Base-by-base conservation (phyloP, 768 basidiomycete genomes). In the Pisolithus orientalis region DNA sequence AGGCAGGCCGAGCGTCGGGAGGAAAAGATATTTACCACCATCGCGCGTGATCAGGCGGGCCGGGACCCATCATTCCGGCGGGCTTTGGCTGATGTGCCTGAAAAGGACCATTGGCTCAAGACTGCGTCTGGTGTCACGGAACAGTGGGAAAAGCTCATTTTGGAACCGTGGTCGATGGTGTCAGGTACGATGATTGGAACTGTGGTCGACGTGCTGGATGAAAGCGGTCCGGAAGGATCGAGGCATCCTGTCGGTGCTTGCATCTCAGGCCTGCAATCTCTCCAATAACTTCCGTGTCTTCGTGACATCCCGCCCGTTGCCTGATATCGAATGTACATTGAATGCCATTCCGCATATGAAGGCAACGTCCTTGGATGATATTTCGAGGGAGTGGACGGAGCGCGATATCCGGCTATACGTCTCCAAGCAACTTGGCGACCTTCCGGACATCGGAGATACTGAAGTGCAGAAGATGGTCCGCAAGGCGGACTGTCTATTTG, bases 211-310 rank as follows among this genome's bases (percentile, higher is more conserved):
- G 65, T 52, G 10, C 38, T 65, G 16, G 57, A 62, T 38, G 60
- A 55, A 43, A 55, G 55, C 46, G 49, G 50, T 17, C 39, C 52
- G 17, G 39, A 49, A 10, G 38, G n/a, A 6, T 13, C 44, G 14
- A 44, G 42, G 13, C 6, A 52, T 66, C 40, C 57, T 68, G 21
- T 6, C 17, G 9, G 37, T 53, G n/a, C 67, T 74, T 4, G 67
- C 72, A 4, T 73, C 67, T 52, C 74, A 75, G 39, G 62, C 68
- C 0, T 67, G 72, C 1, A 69, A 74, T 40, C 67, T 76, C 34
- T 72, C 75, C 0, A 54, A 73, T 27, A 65, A 72, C 31, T 76
- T 74, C 34, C 68, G 62, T 34, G 59, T 73, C 48, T 43, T 72
- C 16, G 42, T 72, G 29, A 72, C 71, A 14, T 59, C 65, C 11